Base-by-base conservation (phyloP, 768 basidiomycete species). In the Sporobolomyces roseus region DNA sequence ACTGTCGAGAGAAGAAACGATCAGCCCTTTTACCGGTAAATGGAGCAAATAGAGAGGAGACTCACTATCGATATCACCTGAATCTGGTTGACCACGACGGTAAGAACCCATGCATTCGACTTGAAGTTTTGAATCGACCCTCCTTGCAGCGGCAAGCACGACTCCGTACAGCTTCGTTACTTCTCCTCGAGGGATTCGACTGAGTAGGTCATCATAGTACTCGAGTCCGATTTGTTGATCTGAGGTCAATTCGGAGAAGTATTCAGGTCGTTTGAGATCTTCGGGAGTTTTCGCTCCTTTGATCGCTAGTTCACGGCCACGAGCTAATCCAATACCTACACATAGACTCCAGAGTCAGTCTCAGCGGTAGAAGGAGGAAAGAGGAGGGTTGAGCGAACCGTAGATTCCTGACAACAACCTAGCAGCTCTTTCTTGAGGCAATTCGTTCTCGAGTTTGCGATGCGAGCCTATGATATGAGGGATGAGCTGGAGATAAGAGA, bases 71-170 rank as follows among this genome's bases (percentile, higher is more conserved):
- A 80, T 77, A 62, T 80, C 79, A 5, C 80, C 80, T 0, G 71
- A 78, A 19, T 68, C 64, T 5, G 74, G 65, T 36, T 69, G 66
- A 12, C 78, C 77, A 12, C 80, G 73, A 6, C 79, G 67, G 55
- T 79, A 80, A 4, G 72, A 75, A 0, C 80, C 80, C 79, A 80
- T 79, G 53, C 78, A 77, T 36, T 78, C 75, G 29, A 79, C 68
- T 62, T 72, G 61, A 29, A 79, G 27, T 35, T 75, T 73, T 3
- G 75, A 68, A 43, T 78, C 79, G 32, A 80, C 68, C 8, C n/a
- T n/a, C n/a, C n/a, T n/a, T n/a, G n/a, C n/a, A n/a, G n/a, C n/a
- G n/a, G n/a, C n/a, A n/a, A n/a, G n/a, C n/a, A n/a, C n/a, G n/a
- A n/a, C n/a, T n/a, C n/a, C n/a, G 65, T 70, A 78, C 16, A 80